Base-by-base conservation (phyloP, 805 yeast species). In the Metschnikowia drakensbergensis region DNA sequence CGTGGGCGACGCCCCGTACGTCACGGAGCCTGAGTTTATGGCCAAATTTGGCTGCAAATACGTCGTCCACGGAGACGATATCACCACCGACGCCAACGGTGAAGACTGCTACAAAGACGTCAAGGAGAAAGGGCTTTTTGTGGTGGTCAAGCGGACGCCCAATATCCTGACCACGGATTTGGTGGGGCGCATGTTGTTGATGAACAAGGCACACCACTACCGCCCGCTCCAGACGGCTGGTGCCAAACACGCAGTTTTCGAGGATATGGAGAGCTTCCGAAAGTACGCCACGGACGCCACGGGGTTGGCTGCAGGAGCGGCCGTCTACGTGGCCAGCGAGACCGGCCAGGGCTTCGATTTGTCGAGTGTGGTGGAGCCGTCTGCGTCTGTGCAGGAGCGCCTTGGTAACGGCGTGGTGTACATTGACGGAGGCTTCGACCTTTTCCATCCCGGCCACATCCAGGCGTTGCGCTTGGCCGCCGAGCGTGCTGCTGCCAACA, bases 1-100 rank as follows among this genome's bases (percentile, higher is more conserved):
- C 0, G 77, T 92, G 13, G 77, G 83, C 2, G 72, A 77, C 53
- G 97, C 98, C 0, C 99, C 99, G 1, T 94, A 94, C 62, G 97
- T 92, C 10, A 94, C 99, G 0, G 86, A 83, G 54, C 95, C 96
- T 0, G 71, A 69, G 37, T 85, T 88, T 45, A 79, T 90, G 88
- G 89, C 86, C 57, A 56, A 72, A 26, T 80, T 80, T 61, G 80
- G 79, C 5, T 94, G 99, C 70, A 68, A 81, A 61, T 94, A 83
- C 64, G 99, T 94, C n/a, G 96, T 94, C 8, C 99, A 94, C 66
- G 99, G 99, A 5, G 99, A 94, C 67, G 99, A 94, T 63, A 89
- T 94, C 55, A 94, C 97, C 26, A 87, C 97, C 1, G 98, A 94
- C 67, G 96, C 96, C 11, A 77, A 88, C 61, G 99, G 99, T 2